phyloP scores from a whole-genome alignment of 331 rosid genomes.

The Acacia concinna region DNA sequence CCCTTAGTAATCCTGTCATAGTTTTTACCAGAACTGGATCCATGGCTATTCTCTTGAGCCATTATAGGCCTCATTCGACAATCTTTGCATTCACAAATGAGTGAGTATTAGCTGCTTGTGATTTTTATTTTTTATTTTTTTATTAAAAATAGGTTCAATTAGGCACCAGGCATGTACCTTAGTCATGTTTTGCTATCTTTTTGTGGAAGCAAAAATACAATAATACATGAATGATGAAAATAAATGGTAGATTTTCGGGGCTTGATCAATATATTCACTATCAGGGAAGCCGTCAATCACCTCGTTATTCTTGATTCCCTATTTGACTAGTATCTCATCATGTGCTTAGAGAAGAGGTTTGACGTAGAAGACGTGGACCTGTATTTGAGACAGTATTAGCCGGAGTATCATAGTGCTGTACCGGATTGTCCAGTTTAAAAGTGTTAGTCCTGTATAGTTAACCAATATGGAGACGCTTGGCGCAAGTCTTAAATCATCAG shows the following conservation, averaged over 20 bases:
- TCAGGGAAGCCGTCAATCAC: slow-evolving; percentile 10
- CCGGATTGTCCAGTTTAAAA: not conserved
- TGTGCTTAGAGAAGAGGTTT: not conserved
- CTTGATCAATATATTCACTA: slow-evolving; percentile 11
- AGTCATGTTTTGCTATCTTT: slow-evolving; percentile 5
- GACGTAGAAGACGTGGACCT: not conserved
- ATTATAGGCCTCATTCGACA: slow-evolving; percentile 80
- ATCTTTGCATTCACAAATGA: slow-evolving; percentile 95
- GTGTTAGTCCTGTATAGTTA: not conserved
- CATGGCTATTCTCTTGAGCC: slow-evolving; percentile 90
- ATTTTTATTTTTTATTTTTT: not conserved
- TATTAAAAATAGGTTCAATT: not conserved
- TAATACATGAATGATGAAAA: slow-evolving; percentile 2
- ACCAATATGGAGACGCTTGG: not conserved
- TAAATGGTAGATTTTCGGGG: slow-evolving; percentile 4
- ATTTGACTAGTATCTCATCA: not conserved
- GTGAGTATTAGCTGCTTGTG: slow-evolving; percentile 51
- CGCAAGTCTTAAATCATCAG: not conserved
- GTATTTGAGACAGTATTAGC: not conserved
- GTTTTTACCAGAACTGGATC: slow-evolving; percentile 97
- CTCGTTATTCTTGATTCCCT: not conserved
- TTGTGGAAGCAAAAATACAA: slow-evolving; percentile 6
- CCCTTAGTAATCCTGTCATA: slow-evolving; percentile 69
- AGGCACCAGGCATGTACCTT: not conserved
- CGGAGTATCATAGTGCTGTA: not conserved